Conservation (phyloP, 306 rosid genomes). For the Cicer pinnatifidum region DNA sequence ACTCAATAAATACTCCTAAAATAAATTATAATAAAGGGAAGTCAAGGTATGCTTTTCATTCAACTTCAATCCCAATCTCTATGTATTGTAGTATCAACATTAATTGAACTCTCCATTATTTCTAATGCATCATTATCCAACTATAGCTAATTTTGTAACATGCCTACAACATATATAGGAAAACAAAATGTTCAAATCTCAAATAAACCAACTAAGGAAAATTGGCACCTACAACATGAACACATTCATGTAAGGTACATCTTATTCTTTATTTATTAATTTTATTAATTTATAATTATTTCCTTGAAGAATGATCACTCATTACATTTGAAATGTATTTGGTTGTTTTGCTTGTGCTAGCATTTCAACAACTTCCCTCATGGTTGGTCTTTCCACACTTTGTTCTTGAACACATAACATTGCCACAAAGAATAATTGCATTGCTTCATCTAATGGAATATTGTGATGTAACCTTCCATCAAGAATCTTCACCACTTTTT, state of each 20-base stretch:
- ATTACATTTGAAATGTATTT: constrained; percentile 56
- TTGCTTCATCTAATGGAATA: constrained; percentile 74
- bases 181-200: constrained; percentile 26
- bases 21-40: too few species aligned
- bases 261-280: constrained; percentile 4
- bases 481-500: constrained; percentile 62
- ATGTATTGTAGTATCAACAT: too few species aligned
- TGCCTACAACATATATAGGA: constrained; percentile 27
- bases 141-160: constrained; percentile 25
- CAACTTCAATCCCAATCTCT: too few species aligned
- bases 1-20: too few species aligned
- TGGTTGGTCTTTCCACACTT: constrained; percentile 87
- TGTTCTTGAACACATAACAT: constrained; percentile 82
- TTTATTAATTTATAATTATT: not conserved
- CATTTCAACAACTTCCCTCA: constrained; percentile 97
- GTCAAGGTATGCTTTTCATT: too few species aligned
- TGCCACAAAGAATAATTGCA: constrained; percentile 81
- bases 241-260: constrained; percentile 39
- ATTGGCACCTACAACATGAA: constrained; percentile 35
- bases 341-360: constrained; percentile 82
- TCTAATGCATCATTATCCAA: constrained; percentile 9
- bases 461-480: constrained; percentile 58
- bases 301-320: constrained; percentile 43
- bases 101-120: too few species aligned
- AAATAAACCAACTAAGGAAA: constrained; percentile 36